Evolutionary conservation across 2,329 filamentous ascomycete species (phyloP), one percentile per base, ranked within the genome.

Genomic region (Immersiporthe knoxdaviesiana): DNA sequence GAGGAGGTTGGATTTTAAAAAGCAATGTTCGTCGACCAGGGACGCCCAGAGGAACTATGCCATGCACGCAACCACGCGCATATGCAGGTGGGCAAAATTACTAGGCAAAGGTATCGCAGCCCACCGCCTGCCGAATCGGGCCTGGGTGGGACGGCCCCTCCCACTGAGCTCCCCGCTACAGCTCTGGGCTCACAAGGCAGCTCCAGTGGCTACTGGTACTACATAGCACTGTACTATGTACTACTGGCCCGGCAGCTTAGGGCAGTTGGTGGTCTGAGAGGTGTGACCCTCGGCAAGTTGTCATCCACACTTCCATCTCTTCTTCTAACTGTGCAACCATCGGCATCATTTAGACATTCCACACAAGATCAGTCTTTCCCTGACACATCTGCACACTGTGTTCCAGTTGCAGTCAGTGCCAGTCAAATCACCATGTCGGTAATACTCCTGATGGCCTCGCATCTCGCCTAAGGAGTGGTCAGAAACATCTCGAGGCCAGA

Each of bases 71-170:
- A 62, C 21, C 11, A 41, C 30, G 35, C 39, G 59, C 21, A 41
- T 62, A 37, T 37, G 59, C 11, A 62, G 35, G 35, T 41, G 59
- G 59, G 59, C 39, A 56, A 27, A 56, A 56, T 56, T 30, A 18
- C 50, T 4, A 11, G 6, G 21, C 39, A 10, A 21, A n/a, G 12
- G 58, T 37, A 61, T 2, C 58, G 1, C 10, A 24, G 59, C 59
- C 67, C 65, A 67, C 50, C 60, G 59, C 68, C 44, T 27, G 24
- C 35, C 21, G 50, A 35, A 50, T 54, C 16, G 44, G 12, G 32
- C 60, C 52, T 54, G 35, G 59, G 16, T 61, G 41, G 27, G 16
- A 41, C 50, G n/a, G 54, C 56, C 39, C n/a, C n/a, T 37, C 30
- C 12, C 11, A 3, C 44, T 47, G 44, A 47, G 37, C 37, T 12